Conservation (phyloP, 2,329 filamentous ascomycete genomes). For the Gliomastix tumulicola region DNA sequence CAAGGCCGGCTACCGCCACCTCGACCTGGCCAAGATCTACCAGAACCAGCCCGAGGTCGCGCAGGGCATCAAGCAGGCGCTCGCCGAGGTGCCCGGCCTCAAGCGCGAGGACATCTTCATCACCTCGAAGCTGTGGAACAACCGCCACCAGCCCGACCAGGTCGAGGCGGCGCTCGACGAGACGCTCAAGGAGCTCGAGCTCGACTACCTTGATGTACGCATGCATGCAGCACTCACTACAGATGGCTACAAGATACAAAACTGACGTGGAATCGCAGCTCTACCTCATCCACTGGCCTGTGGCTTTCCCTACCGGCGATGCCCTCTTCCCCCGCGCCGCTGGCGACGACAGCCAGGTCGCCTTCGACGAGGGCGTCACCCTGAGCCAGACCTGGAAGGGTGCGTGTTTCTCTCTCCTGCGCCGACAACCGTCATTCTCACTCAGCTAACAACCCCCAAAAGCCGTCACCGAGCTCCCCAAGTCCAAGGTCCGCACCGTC, state of each 20-base stretch:
- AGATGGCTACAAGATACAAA: no score
- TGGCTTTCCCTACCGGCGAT: slow-evolving; percentile 31
- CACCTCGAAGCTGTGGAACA: slow-evolving; percentile 62
- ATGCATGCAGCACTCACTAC: no score
- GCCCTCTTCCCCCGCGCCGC: slow-evolving; percentile 36
- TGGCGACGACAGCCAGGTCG: slow-evolving; percentile 22
- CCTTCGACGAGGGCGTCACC: slow-evolving; percentile 35
- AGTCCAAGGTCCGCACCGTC: slow-evolving; percentile 57
- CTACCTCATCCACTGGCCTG: slow-evolving; percentile 60
- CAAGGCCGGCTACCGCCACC: slow-evolving; percentile 57
- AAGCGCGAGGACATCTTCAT: slow-evolving; percentile 51
- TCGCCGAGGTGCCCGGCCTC: slow-evolving; percentile 39
- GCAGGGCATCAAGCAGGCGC: slow-evolving; percentile 41
- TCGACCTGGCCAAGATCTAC: slow-evolving; percentile 48
- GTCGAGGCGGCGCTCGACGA: slow-evolving; percentile 49
- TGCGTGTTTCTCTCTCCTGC: slow-evolving; percentile 2
- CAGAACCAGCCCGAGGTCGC: slow-evolving; percentile 58
- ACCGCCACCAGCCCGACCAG: slow-evolving; percentile 52
- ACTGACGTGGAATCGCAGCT: no score
- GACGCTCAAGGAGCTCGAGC: slow-evolving; percentile 46
- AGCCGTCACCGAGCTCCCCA: slow-evolving; percentile 49
- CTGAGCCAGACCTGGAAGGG: slow-evolving; percentile 37
- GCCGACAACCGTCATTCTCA: no score
- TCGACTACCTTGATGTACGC: slow-evolving; percentile 50
- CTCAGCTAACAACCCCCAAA: no score